Base-by-base conservation (phyloP, 164 flowering plant genomes). In the Kalanchoe fedtschenkoi region DNA sequence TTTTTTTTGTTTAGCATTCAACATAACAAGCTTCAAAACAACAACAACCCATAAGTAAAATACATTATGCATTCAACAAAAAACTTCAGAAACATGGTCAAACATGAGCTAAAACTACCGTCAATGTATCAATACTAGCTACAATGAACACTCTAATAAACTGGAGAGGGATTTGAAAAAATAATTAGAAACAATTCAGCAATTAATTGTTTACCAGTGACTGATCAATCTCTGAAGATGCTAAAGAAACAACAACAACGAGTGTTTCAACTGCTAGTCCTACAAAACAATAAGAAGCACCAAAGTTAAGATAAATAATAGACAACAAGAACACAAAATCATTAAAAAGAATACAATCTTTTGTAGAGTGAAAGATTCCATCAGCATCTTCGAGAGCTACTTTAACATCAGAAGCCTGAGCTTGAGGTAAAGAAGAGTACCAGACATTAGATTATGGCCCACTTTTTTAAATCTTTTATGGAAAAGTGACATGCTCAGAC, bases 191-290 rank as follows among this genome's bases (percentile, higher is more conserved):
- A n/a, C n/a, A n/a, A n/a, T n/a, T n/a, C n/a, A n/a, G n/a, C n/a
- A n/a, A n/a, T n/a, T n/a, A 26, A 13, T 34, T 35, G 54, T 74
- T 75, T 76, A 91, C 96, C 93, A 78, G 61, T 38, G 89, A 77
- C 44, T 86, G 81, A 71, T 85, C 93, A 62, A 92, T 70, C 65
- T 85, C 93, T 66, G 86, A 62, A 65, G 86, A 74, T 47, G 96
- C 81, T 69, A 92, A 76, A 59, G 87, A 77, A 44, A 89, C 68
- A 53, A 92, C 81, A 67, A 91, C 93, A 68, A 91, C 80, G 59
- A 92, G 88, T 17, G 97, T 72, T 75, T 89, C 89, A 67, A 92
- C 74, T 65, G 97, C 96, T 57, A 88, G 34, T 41, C 98, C 98
- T 91, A 84, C 32, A 75, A 53, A 24, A 21, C 39, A 32, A 14